Evolutionary conservation across 768 basidiomycete genomes (phyloP).

Genomic region (Leccinum imitatum): DNA sequence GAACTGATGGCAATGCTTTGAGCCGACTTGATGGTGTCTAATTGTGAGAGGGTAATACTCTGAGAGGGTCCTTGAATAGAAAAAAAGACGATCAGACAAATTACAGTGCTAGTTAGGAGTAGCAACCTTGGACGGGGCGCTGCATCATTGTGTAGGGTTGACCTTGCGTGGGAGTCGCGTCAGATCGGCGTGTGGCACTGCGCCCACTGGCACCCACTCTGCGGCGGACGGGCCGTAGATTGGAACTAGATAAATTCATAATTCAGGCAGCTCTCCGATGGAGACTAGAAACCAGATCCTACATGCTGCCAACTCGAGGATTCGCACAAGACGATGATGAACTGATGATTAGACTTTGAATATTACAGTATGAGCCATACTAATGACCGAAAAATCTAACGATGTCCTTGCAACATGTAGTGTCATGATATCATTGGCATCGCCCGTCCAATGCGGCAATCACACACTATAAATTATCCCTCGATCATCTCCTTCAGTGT

Average conservation of each 20-base stretch:
- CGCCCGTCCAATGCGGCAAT: too few relatives aligned
- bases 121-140: constrained; percentile 6
- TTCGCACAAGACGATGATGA: background rate
- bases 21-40: constrained; percentile 17
- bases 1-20: constrained; percentile 21
- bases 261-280: background rate
- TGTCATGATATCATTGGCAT: background rate
- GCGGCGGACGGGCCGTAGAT: background rate
- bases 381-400: too few relatives aligned
- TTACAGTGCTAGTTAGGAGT: background rate
- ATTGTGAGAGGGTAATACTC: background rate
- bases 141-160: background rate
- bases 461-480: background rate
- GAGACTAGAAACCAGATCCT: background rate
- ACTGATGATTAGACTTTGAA: too few relatives aligned
- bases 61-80: constrained; percentile 6
- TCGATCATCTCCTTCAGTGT: constrained; percentile 7
- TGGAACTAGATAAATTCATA: background rate
- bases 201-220: background rate
- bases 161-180: background rate
- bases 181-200: background rate
- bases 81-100: constrained; percentile 1
- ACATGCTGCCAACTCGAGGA: background rate
- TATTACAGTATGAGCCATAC: too few relatives aligned
- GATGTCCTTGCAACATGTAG: background rate